phyloP scores from a whole-genome alignment of 169 alveolate species.

The Plasmodium cynomolgi region DNA sequence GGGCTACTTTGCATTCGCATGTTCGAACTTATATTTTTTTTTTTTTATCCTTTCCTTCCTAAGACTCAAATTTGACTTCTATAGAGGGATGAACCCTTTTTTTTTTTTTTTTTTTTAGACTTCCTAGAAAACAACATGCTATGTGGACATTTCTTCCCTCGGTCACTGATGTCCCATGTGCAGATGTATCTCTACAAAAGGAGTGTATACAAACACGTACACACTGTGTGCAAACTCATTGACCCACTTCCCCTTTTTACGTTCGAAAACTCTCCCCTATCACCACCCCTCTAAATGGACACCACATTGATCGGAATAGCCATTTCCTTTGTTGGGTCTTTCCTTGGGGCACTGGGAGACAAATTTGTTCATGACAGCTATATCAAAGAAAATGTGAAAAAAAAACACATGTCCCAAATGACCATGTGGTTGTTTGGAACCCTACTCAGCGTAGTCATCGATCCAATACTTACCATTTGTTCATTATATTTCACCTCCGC shows the following conservation, averaged over 20 bases:
- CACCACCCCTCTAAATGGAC: conserved; percentile 20
- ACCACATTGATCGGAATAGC: conserved; percentile 21
- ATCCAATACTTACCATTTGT: conserved; percentile 20
- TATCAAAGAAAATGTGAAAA: neutral
- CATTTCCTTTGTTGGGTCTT: conserved; percentile 47
- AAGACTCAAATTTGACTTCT: neutral
- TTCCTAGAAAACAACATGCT: neutral
- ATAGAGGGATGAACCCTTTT: neutral
- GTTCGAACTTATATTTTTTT: neutral
- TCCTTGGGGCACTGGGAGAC: conserved; percentile 64
- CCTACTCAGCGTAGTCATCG: conserved; percentile 34
- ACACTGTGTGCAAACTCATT: neutral
- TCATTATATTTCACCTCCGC: conserved; percentile 67
- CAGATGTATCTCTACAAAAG: neutral
- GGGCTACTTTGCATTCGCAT: neutral
- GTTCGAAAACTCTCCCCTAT: neutral
- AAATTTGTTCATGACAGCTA: conserved; percentile 63
- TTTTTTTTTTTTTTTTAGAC: neutral
- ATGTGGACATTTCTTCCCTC: neutral
- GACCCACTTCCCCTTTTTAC: neutral
- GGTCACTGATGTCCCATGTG: neutral
- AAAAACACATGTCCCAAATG: neutral
- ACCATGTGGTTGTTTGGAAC: conserved; percentile 39
- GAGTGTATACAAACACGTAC: neutral
- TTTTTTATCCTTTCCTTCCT: neutral